A percentile compares a stretch with the other conserved stretches of the same genome.
Conservation (phyloP, 495 filamentous ascomycete genomes). For the Penicillium turbatum region DNA sequence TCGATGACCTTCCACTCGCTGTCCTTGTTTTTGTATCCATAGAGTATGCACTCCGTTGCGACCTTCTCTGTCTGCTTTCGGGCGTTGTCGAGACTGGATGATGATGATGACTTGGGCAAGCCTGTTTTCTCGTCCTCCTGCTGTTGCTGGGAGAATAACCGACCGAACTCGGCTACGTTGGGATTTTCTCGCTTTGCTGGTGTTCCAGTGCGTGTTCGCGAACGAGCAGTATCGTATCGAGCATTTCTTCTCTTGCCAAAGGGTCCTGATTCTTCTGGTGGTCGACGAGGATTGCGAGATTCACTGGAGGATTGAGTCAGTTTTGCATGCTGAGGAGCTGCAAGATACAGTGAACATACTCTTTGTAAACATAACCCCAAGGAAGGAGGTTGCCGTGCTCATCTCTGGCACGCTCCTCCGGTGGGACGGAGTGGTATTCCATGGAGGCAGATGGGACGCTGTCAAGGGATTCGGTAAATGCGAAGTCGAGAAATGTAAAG, state of each 20-base stretch:
- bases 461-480: neutral
- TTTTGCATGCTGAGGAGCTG: neutral
- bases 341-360: slow-evolving; percentile 30
- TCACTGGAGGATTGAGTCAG: slow-evolving; percentile 26
- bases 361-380: slow-evolving; percentile 59
- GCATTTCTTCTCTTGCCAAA: slow-evolving; percentile 55
- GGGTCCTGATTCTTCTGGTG: slow-evolving; percentile 58
- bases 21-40: slow-evolving; percentile 68
- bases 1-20: slow-evolving; percentile 81
- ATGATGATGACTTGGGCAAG: slow-evolving; percentile 41
- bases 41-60: slow-evolving; percentile 77
- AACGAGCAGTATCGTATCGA: slow-evolving; percentile 47
- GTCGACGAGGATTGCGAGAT: slow-evolving; percentile 45
- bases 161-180: slow-evolving; percentile 49
- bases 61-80: slow-evolving; percentile 49
- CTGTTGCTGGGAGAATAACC: slow-evolving; percentile 44
- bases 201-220: slow-evolving; percentile 57
- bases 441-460: slow-evolving; percentile 28
- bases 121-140: slow-evolving; percentile 39
- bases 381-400: slow-evolving; percentile 55
- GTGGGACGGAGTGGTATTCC: slow-evolving; percentile 65
- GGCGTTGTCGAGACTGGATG: slow-evolving; percentile 39
- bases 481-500: neutral
- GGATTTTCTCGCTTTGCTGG: slow-evolving; percentile 56
- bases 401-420: slow-evolving; percentile 57